Evolutionary conservation across 768 basidiomycete genomes (phyloP).

Genomic region (Erythrobasidium yunnanense): DNA sequence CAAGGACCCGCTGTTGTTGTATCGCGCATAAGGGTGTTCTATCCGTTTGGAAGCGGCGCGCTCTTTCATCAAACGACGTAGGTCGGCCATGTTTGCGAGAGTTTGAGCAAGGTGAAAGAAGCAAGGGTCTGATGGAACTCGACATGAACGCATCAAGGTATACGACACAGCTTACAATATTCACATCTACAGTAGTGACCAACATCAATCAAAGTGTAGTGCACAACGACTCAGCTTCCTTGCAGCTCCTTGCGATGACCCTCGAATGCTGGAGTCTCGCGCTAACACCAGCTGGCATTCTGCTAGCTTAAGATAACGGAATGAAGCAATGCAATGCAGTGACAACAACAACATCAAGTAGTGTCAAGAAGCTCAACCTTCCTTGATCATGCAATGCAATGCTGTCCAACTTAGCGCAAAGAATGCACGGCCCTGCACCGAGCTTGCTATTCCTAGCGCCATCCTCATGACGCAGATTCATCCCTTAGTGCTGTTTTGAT

Average conservation of each 20-base stretch:
- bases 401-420: too few relatives aligned
- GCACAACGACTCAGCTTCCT: background rate
- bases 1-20: conserved; percentile 9
- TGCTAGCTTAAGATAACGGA: too few relatives aligned
- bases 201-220: background rate
- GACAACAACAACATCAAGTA: too few relatives aligned
- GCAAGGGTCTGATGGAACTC: background rate
- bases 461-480: too few relatives aligned
- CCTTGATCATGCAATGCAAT: too few relatives aligned
- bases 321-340: too few relatives aligned
- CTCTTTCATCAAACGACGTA: conserved; percentile 18
- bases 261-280: background rate
- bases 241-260: background rate
- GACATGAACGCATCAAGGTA: background rate
- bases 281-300: too few relatives aligned
- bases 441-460: too few relatives aligned
- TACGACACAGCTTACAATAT: too few relatives aligned
- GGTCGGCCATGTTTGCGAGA: conserved; percentile 5
- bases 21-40: conserved; percentile 20
- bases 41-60: background rate
- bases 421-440: too few relatives aligned
- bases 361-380: too few relatives aligned
- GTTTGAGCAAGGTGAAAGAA: background rate
- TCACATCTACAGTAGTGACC: background rate
- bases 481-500: too few relatives aligned